phyloP scores from a whole-genome alignment of 345 rosid genomes.

The Conringia planisiliqua region DNA sequence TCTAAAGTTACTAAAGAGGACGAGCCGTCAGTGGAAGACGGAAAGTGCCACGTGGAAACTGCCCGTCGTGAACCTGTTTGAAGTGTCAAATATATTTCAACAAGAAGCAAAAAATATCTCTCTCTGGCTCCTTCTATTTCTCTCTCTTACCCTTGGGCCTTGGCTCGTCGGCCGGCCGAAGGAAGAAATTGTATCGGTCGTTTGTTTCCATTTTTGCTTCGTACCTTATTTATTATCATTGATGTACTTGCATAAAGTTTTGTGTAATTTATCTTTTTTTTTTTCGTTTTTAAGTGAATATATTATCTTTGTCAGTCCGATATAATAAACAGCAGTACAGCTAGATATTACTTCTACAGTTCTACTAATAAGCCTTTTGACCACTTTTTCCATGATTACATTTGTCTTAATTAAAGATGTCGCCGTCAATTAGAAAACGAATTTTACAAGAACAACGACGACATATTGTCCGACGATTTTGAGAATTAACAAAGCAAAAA shows the following conservation, averaged over 20 bases:
- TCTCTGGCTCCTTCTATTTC: not conserved
- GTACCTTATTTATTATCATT: constrained; percentile 1
- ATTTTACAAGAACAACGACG: not conserved
- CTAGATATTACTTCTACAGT: not conserved
- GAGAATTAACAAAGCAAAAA: not conserved
- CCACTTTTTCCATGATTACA: not conserved
- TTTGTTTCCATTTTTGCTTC: constrained; percentile 35
- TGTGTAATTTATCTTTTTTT: not conserved
- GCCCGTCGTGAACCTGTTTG: constrained; percentile 23
- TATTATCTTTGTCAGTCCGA: not conserved
- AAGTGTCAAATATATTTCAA: constrained; percentile 4
- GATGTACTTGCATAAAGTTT: constrained; percentile 9
- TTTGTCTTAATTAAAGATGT: not conserved
- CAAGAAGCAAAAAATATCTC: not conserved
- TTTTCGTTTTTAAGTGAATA: not conserved
- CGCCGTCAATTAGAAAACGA: not conserved
- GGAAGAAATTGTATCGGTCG: constrained; percentile 11
- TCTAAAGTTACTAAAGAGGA: constrained; percentile 20
- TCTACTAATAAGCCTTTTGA: not conserved
- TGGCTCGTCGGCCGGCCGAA: constrained; percentile 10
- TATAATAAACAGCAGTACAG: not conserved
- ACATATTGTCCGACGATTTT: not conserved
- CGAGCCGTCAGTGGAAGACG: constrained; percentile 19
- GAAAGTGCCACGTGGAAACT: constrained; percentile 29
- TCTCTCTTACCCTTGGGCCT: not conserved